A percentile compares a stretch with the other conserved stretches of the same genome.
Evolutionary conservation across 2,329 filamentous ascomycete species (phyloP).

Genomic region (Botrytis galanthina): DNA sequence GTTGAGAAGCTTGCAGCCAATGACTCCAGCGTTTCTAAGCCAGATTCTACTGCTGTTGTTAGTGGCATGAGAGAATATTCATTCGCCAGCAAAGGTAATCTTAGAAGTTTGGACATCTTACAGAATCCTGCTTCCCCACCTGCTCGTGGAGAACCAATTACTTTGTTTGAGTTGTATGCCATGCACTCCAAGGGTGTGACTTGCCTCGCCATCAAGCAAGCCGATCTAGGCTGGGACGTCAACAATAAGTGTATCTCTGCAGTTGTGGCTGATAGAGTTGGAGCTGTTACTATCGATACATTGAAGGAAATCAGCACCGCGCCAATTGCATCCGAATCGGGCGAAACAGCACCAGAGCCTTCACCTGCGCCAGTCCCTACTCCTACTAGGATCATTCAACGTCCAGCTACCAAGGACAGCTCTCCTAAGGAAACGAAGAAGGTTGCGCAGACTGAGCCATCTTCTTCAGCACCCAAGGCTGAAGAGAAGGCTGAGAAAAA

Average conservation of each 20-base stretch:
- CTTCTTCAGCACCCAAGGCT: slow-evolving; percentile 33
- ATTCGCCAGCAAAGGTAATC: slow-evolving; percentile 78
- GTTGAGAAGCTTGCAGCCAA: slow-evolving; percentile 73
- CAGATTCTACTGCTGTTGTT: slow-evolving; percentile 94
- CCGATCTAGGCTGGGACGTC: slow-evolving; percentile 86
- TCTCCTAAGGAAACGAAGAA: slow-evolving; percentile 35
- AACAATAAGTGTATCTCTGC: slow-evolving; percentile 84
- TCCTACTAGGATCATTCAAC: slow-evolving; percentile 33
- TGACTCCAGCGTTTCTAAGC: slow-evolving; percentile 71
- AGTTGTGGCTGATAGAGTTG: slow-evolving; percentile 72
- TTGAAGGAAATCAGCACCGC: slow-evolving; percentile 45
- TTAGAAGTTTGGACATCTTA: slow-evolving; percentile 88
- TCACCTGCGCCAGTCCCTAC: slow-evolving; percentile 27
- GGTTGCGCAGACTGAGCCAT: slow-evolving; percentile 25
- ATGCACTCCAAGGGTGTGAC: slow-evolving; percentile 99
- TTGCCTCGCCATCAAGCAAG: slow-evolving; percentile 79
- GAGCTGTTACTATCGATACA: slow-evolving; percentile 71
- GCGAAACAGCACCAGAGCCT: slow-evolving; percentile 22
- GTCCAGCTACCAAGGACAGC: slow-evolving; percentile 34
- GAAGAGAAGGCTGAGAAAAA: slow-evolving; percentile 43
- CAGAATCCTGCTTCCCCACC: slow-evolving; percentile 64
- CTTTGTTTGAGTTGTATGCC: slow-evolving; percentile 90
- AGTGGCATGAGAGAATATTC: slow-evolving; percentile 96
- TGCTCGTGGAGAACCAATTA: slow-evolving; percentile 61
- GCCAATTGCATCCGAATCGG: slow-evolving; percentile 21